Base-by-base conservation (phyloP, 306 rosid species). In the Acacia confusa region DNA sequence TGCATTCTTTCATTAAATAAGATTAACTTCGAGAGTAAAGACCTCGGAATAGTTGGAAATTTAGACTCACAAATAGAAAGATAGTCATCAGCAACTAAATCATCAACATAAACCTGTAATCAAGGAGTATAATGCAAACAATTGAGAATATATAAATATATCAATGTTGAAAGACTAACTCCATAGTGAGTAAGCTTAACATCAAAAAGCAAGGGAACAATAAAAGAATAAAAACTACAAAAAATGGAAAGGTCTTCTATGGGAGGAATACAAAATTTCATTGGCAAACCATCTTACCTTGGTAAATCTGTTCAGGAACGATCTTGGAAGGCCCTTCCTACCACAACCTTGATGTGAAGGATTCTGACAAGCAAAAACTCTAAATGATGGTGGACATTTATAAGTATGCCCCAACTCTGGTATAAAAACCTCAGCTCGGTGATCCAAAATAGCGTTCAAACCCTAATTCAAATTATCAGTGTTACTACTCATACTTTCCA, bases 341-440 rank as follows among this genome's bases (percentile, higher is more conserved):
- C 99, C 98, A 79, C 98, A 95, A 55, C 99, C 99, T 88, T 95
- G 99, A 84, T 64, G 79, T 2, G 96, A 87, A 82, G 99, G 99
- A 87, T 95, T 95, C 82, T 95, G 99, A 88, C 99, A 95, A 15
- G 95, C 98, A 89, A 95, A 95, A 83, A 95, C 85, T 92, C 97
- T 90, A 77, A 95, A 95, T 17, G 99, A 89, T 36, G 91, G 52
- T 34, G 98, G 96, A 72, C 98, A 95, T 82, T 93, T 92, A 71
- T 88, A 95, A 57, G 97, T 95, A 77, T 63, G 80, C 53, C 93
- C 93, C 83, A 95, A 61, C 84, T 95, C 99, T 14, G 99, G 99
- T 77, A 95, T 95, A 81, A 91, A 95, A 53, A 95, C 98, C 88
- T 93, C 97, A 48, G 97, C 99, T 86, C 99, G 94, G 82, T 95